Evolutionary conservation across 106 monocot genomes (phyloP).

Genomic region (Apostasia ramifera): DNA sequence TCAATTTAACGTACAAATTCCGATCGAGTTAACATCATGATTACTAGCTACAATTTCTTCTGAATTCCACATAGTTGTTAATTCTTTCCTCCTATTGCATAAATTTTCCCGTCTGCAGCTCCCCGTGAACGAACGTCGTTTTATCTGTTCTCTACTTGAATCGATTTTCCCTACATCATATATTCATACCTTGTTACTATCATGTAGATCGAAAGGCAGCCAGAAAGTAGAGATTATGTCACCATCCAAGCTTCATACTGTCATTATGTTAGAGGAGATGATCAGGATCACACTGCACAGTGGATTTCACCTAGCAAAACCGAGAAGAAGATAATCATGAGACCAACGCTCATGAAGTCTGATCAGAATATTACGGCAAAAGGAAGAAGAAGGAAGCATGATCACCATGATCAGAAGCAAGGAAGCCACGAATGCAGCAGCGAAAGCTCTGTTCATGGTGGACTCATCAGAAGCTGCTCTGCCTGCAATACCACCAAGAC

Average conservation of each 20-base stretch:
- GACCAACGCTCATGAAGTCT: not conserved
- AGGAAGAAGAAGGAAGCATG: not conserved
- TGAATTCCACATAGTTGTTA: too few relatives aligned
- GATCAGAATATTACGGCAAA: not conserved
- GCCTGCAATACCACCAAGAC: slow-evolving; percentile 46
- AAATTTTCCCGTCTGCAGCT: too few relatives aligned
- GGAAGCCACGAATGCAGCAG: not conserved
- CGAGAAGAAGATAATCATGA: not conserved
- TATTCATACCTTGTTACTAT: not conserved
- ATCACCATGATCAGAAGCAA: not conserved
- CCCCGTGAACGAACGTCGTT: too few relatives aligned
- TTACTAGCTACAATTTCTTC: too few relatives aligned
- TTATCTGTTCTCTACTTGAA: not conserved
- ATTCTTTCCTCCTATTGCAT: too few relatives aligned
- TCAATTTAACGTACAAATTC: too few relatives aligned
- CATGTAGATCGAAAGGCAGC: too few relatives aligned
- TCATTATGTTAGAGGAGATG: not conserved
- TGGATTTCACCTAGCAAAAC: not conserved
- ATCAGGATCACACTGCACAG: not conserved
- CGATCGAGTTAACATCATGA: too few relatives aligned
- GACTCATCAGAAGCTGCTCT: slow-evolving; percentile 32
- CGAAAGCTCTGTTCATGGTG: not conserved
- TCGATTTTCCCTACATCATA: not conserved
- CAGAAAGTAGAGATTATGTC: too few relatives aligned
- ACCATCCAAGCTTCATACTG: too few relatives aligned